These are phyloP conservation scores for Hylodesmum podocarpum DNA, from an alignment of 306 rosid species.

Conservation along the genomic window DNA sequence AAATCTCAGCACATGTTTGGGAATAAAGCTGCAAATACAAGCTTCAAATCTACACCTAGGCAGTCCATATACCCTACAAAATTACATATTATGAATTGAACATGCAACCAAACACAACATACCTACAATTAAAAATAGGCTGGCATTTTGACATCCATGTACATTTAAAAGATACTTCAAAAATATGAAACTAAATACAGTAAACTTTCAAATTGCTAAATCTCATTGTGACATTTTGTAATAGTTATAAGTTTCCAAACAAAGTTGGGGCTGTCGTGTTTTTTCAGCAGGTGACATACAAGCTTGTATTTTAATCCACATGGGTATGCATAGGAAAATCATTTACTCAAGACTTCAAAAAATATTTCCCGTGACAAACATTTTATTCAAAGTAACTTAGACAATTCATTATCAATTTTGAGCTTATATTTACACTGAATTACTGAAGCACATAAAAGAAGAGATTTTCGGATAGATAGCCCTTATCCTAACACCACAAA, in stretches of 20 bases:
- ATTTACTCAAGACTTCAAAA: neutral
- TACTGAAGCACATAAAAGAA: neutral
- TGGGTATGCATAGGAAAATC: neutral
- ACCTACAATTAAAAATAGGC: neutral
- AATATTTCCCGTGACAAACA: neutral
- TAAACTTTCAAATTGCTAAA: constrained; percentile 11
- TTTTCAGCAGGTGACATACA: constrained; percentile 12
- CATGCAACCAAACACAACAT: constrained; percentile 1
- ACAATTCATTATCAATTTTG: neutral
- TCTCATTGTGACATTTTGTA: constrained; percentile 1
- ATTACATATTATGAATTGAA: neutral
- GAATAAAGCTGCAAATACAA: constrained; percentile 12
- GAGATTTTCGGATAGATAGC: neutral
- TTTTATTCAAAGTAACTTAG: neutral
- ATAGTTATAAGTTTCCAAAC: neutral
- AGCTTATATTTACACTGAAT: neutral
- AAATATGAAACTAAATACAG: no score
- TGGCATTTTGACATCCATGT: constrained; percentile 9
- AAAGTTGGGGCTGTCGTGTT: neutral
- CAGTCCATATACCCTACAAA: neutral
- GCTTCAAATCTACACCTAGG: constrained; percentile 10
- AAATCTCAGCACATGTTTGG: constrained; percentile 21
- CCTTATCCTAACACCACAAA: constrained; percentile 19
- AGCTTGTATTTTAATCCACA: neutral
- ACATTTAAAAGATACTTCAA: constrained; percentile 4